Conservation (phyloP, 306 rosid genomes). For the Glycine tomentella region DNA sequence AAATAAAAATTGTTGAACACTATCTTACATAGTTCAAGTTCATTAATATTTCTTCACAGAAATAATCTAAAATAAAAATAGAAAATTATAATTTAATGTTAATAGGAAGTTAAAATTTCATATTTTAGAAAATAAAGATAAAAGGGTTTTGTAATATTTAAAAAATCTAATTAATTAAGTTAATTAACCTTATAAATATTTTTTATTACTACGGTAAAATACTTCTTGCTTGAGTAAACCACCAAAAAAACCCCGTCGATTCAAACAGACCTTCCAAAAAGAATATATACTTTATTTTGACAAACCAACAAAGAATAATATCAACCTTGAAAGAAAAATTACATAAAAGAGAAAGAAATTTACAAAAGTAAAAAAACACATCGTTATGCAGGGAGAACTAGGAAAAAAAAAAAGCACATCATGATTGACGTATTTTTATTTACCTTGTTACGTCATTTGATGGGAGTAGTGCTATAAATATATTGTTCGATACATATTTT, state of each 20-base stretch:
- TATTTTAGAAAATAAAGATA: not conserved
- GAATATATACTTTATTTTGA: conserved; percentile 7
- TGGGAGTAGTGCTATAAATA: too few species aligned
- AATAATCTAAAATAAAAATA: not conserved
- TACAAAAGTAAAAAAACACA: not conserved
- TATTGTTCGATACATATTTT: too few species aligned
- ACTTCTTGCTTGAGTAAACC: too few species aligned
- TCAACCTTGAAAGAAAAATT: not conserved
- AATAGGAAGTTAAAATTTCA: not conserved
- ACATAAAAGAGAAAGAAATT: not conserved
- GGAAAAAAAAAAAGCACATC: conserved; percentile 3
- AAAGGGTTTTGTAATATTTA: not conserved
- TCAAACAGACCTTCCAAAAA: not conserved
- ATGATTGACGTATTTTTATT: not conserved
- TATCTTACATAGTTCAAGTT: not conserved
- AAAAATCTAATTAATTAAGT: not conserved
- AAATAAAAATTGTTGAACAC: not conserved
- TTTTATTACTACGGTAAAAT: too few species aligned
- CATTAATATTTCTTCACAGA: not conserved
- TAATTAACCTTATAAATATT: not conserved
- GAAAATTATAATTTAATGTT: not conserved
- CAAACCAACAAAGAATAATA: not conserved
- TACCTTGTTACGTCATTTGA: not conserved
- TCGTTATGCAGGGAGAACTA: too few species aligned
- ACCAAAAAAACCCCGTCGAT: not conserved